Evolutionary conservation across 116 monocot species (phyloP).

Genomic region (Cymodocea nodosa): DNA sequence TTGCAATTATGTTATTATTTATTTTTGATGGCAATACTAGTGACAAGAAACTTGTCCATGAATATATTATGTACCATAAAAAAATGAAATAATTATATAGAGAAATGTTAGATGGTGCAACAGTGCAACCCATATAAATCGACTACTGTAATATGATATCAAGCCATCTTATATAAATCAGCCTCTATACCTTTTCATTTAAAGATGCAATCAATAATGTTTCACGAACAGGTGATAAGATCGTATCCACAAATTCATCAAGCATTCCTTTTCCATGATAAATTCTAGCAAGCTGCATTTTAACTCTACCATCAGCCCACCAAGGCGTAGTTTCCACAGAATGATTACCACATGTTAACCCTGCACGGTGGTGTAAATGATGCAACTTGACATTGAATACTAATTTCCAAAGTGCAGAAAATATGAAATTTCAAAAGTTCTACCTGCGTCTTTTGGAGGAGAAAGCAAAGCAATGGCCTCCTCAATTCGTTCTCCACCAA

Average conservation of each 20-base stretch:
- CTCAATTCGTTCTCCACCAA: constrained; percentile 61
- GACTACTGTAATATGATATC: no score
- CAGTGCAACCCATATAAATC: no score
- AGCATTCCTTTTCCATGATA: constrained; percentile 67
- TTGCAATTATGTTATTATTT: no score
- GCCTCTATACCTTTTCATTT: constrained; percentile 51
- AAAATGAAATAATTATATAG: no score
- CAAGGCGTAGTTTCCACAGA: constrained; percentile 22
- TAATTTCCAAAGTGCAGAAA: background rate
- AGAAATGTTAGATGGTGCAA: no score
- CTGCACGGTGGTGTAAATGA: constrained; percentile 11
- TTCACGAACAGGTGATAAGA: constrained; percentile 45
- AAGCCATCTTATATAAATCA: no score
- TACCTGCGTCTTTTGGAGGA: constrained; percentile 40
- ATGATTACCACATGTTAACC: background rate
- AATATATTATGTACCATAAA: no score
- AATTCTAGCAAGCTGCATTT: constrained; percentile 72
- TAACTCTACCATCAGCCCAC: constrained; percentile 77
- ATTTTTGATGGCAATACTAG: no score
- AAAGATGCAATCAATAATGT: constrained; percentile 48
- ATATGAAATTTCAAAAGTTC: constrained; percentile 8
- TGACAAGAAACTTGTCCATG: no score
- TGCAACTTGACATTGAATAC: background rate
- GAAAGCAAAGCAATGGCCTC: constrained; percentile 75
- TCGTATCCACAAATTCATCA: constrained; percentile 59